These are phyloP conservation scores for Lyophyllum atratum DNA, from an alignment of 768 basidiomycete genomes.

Conservation along the genomic window DNA sequence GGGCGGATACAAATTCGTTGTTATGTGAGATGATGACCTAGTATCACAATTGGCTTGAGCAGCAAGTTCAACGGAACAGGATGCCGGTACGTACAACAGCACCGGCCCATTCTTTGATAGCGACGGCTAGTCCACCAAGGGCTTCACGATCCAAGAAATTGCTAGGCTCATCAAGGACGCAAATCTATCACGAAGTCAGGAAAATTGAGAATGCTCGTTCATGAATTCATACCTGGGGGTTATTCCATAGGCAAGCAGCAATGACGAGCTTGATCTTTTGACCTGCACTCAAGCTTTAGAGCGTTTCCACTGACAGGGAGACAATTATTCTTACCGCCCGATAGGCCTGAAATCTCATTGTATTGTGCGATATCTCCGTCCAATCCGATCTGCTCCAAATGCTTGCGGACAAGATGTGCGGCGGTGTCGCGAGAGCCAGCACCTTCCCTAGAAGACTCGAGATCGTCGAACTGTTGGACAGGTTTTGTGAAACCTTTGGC, in stretches of 20 bases:
- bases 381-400: conserved; percentile 92
- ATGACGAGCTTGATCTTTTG: conserved; percentile 98
- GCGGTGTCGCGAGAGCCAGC: conserved; percentile 89
- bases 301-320: background rate
- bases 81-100: conserved; percentile 62
- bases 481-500: conserved; percentile 87
- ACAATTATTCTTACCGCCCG: conserved; percentile 68
- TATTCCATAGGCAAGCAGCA: conserved; percentile 95
- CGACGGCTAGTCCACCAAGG: conserved; percentile 90
- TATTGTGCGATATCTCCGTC: conserved; percentile 99
- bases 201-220: background rate
- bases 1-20: conserved; percentile 79
- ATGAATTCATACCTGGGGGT: conserved; percentile 68
- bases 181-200: conserved; percentile 44
- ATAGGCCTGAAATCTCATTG: conserved; percentile 93
- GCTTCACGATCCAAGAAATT: conserved; percentile 98
- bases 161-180: conserved; percentile 87
- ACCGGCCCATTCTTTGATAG: conserved; percentile 94
- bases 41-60: background rate
- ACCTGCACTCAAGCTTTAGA: conserved; percentile 41
- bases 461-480: conserved; percentile 93
- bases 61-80: conserved; percentile 9
- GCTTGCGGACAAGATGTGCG: conserved; percentile 80
- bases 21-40: conserved; percentile 97
- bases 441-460: conserved; percentile 94